Evolutionary conservation across 1,284 basidiomycete species (phyloP).

Genomic region (Cystobasidium slooffiae): DNA sequence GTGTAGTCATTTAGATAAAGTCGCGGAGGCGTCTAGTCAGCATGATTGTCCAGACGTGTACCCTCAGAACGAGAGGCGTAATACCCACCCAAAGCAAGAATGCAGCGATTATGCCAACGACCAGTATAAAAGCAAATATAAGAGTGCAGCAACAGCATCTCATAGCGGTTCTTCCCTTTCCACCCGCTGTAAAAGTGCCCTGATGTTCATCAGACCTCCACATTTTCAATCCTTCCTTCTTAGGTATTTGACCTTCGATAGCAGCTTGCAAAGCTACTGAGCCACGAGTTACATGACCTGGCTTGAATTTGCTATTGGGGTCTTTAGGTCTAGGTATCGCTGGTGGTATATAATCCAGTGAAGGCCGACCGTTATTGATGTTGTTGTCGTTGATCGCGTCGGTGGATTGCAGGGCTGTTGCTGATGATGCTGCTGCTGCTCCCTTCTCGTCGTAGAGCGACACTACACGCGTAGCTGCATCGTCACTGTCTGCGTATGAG

Average conservation of each 20-base stretch:
- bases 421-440: neutral
- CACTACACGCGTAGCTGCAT: constrained; percentile 9
- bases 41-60: neutral
- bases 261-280: constrained; percentile 46
- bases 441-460: constrained; percentile 38
- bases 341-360: constrained; percentile 26
- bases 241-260: constrained; percentile 55
- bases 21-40: too few relatives aligned
- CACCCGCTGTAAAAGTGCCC: constrained; percentile 52
- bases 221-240: constrained; percentile 55
- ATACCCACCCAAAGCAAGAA: constrained; percentile 50
- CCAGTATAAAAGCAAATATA: constrained; percentile 51
- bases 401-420: neutral
- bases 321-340: constrained; percentile 25
- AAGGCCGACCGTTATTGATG: constrained; percentile 1
- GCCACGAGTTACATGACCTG: constrained; percentile 40
- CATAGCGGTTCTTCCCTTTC: constrained; percentile 49
- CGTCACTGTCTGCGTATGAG: constrained; percentile 18
- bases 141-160: constrained; percentile 54
- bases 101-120: constrained; percentile 54
- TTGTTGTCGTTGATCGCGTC: neutral
- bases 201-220: constrained; percentile 54
- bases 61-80: neutral
- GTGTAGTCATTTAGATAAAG: too few relatives aligned
- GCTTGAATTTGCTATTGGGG: constrained; percentile 13